Base-by-base conservation (phyloP, 1,139 yeast species). In the Candida sp. region DNA sequence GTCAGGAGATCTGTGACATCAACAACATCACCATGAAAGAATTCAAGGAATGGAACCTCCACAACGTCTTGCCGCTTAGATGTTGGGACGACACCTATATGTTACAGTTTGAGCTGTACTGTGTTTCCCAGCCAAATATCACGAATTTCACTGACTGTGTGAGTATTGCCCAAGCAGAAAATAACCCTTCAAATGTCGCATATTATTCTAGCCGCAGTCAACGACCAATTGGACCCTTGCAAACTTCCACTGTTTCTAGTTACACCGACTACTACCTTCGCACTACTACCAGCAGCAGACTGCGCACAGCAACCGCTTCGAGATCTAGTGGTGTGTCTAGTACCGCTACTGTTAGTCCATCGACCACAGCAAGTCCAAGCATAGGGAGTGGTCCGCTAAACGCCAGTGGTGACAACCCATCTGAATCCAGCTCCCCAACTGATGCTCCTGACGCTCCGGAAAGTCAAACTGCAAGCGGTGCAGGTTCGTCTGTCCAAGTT, bases 1-100 rank as follows among this genome's bases (percentile, higher is more conserved):
- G 41, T 37, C 17, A 37, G 11, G 27, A 37, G 26, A 37, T 37
- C 11, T 37, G 41, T 23, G 28, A 37, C 30, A 37, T 37, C 28
- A 25, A 17, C 26, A 23, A 23, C 26, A 37, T 37, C 27, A 37
- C 41, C 9, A 37, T 37, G 12, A 28, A 37, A 37, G 41, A 37
- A 37, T 37, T 37, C 12, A 37, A 37, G 26, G 41, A 37, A 23
- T 37, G 41, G 41, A 37, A 37, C 26, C 23, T n/a, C n/a, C 41
- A 17, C 26, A 37, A 37, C 26, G 11, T 17, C 11, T 37, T 37
- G 26, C 5, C 28, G 7, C 28, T 37, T 9, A 37, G 41, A 37
- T 37, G 41, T 37, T 22, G 41, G 25, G 41, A 37, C 11, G 28
- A 22, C 8, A 23, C 23, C 5, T 37, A 17, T n/a, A 37, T 37